Percentiles rank a stretch among this genome's conserved stretches.
Evolutionary conservation across 768 basidiomycete species (phyloP).

Genomic region (Auricularia sp.): DNA sequence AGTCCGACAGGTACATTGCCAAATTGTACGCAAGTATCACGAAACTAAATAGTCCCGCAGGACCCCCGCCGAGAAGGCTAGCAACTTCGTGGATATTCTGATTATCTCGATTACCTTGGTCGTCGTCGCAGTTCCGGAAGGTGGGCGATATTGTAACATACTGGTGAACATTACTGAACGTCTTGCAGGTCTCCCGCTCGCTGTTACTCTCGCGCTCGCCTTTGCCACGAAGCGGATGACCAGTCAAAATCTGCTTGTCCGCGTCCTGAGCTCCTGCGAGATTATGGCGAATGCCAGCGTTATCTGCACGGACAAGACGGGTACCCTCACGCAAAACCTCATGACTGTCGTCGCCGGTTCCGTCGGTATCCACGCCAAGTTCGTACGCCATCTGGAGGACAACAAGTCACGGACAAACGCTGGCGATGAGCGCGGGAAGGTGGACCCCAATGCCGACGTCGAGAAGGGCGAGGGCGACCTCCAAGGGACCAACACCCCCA

Average conservation of each 20-base stretch:
- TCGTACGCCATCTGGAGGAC: constrained; percentile 67
- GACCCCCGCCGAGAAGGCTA: constrained; percentile 71
- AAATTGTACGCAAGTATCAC: not conserved
- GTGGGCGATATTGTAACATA: constrained; percentile 16
- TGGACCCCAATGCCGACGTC: constrained; percentile 1
- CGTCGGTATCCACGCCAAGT: constrained; percentile 88
- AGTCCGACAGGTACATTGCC: constrained; percentile 42
- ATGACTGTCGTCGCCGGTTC: constrained; percentile 98
- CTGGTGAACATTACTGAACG: not conserved
- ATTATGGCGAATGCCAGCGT: constrained; percentile 98
- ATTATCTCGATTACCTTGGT: constrained; percentile 92
- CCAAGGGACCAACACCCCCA: not conserved
- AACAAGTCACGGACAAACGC: constrained; percentile 66
- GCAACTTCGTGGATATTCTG: constrained; percentile 83
- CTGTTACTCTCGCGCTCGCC: constrained; percentile 90
- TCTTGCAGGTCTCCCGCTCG: constrained; percentile 70
- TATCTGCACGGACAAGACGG: constrained; percentile 92
- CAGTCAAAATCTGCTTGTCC: constrained; percentile 85
- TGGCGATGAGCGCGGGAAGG: constrained; percentile 33
- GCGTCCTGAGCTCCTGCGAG: constrained; percentile 92
- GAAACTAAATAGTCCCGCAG: constrained; percentile 21
- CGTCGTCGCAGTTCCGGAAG: constrained; percentile 84
- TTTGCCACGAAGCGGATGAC: constrained; percentile 99
- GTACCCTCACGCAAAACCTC: constrained; percentile 87
- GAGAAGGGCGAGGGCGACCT: constrained; percentile 6